Evolutionary conservation across 148 eudicot species (phyloP), one percentile per base, ranked within the genome.

Genomic region (Camellia granthamiana): DNA sequence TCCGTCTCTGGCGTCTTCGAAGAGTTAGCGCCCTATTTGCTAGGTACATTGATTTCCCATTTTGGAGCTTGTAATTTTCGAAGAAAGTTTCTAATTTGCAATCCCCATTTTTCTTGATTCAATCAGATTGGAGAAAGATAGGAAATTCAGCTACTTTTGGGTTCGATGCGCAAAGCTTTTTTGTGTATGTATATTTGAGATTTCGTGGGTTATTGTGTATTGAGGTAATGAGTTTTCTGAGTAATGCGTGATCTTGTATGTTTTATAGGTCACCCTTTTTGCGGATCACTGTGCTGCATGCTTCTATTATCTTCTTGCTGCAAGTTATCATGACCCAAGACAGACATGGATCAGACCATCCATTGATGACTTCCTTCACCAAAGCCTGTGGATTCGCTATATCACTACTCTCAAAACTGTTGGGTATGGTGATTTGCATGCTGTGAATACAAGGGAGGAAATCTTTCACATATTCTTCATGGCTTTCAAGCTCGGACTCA

Each of bases 1-100:
- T 91, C 13, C 95, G 97, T 13, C 92, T 95, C 0, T 95, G 98
- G 98, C 94, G 98, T 83, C 88, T 95, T 19, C 85, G 92, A 43
- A 90, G 98, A 89, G 95, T 92, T 60, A 88, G 97, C 58, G 74
- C 88, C 72, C 84, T 91, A 38, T 94, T 94, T 80, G 79, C 97
- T 54, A 87, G 90, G 97, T 93, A 82, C 51, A 81, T 7, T 47
- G 6, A 2, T 47, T 6, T 47, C 51, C 51, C 51, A 2, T 47
- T 6, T 47, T 47, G 3, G 6, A 2, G 51, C 3, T 3, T 6
- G 3, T 47, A 3, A 47, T 2, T 47, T 47, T 2, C 6, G 6
- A 47, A 47, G 51, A 47, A 47, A 2, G 51, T 47, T 42, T 46
- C 41, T 21, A 49, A 30, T 18, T 23, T 4, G 30, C 2, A 23